phyloP scores from a whole-genome alignment of 2,329 filamentous ascomycete genomes.

The Blastomyces percursus region DNA sequence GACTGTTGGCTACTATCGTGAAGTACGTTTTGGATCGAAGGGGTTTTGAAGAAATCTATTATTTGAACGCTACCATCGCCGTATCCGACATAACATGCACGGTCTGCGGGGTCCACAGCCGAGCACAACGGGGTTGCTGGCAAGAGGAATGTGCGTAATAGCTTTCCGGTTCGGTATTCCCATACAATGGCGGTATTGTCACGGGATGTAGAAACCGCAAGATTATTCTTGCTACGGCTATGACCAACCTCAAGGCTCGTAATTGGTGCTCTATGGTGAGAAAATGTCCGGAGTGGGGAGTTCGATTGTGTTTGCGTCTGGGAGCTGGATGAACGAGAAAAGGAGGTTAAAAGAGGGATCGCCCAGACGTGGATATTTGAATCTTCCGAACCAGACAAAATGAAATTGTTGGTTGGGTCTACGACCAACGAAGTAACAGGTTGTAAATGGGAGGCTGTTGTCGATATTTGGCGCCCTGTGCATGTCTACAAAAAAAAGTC shows the following conservation, averaged over 20 bases:
- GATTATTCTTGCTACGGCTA: constrained; percentile 60
- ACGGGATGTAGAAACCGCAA: constrained; percentile 71
- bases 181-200: constrained; percentile 87
- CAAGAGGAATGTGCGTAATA: constrained; percentile 72
- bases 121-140: constrained; percentile 61
- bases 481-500: constrained; percentile 24
- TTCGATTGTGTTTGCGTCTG: constrained; percentile 35
- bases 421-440: constrained; percentile 61
- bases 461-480: constrained; percentile 36
- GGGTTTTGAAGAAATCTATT: constrained; percentile 57
- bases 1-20: constrained; percentile 28
- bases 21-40: constrained; percentile 32
- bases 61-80: constrained; percentile 71
- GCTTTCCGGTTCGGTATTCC: constrained; percentile 73
- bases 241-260: constrained; percentile 49
- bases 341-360: constrained; percentile 59
- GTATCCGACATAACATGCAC: constrained; percentile 70
- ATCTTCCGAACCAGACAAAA: constrained; percentile 47
- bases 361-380: constrained; percentile 91
- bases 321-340: constrained; percentile 36
- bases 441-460: constrained; percentile 33
- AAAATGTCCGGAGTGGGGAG: constrained; percentile 64
- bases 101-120: constrained; percentile 68
- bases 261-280: constrained; percentile 52
- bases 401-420: constrained; percentile 49